Conservation (phyloP, 179 eudicot genomes). For the Beta lomatogona region DNA sequence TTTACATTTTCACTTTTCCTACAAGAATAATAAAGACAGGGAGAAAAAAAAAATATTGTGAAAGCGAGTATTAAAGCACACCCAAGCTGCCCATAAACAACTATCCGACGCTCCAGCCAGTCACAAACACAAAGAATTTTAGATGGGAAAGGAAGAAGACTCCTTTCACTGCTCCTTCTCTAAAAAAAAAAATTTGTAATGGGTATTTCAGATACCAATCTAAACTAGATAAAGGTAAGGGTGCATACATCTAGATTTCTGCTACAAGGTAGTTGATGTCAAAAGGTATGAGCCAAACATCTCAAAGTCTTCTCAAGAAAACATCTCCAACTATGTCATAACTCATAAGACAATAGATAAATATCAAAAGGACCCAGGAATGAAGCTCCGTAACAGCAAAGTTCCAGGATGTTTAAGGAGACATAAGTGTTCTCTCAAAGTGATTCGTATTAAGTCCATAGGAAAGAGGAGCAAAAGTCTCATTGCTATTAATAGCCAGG, state of each 20-base stretch:
- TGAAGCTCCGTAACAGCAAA: no score
- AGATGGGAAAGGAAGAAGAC: neutral
- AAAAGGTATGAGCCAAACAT: neutral
- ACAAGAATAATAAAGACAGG: neutral
- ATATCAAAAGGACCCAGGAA: neutral
- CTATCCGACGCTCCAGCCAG: no score
- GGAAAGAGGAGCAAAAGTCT: neutral
- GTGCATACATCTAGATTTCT: neutral
- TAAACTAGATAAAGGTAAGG: neutral
- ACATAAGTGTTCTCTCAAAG: no score
- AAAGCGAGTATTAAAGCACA: no score
- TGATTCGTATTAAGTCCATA: no score
- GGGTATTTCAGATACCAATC: neutral
- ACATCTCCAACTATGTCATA: neutral
- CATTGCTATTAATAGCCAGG: neutral
- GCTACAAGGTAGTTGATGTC: neutral
- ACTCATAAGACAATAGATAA: no score
- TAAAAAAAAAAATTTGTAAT: neutral
- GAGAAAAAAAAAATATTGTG: no score
- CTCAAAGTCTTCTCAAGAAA: neutral
- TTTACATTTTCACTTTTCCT: neutral
- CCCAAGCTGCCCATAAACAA: no score
- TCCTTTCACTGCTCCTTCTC: neutral
- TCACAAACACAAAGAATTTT: no score
- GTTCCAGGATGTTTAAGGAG: no score